Evolutionary conservation across 2,329 filamentous ascomycete genomes (phyloP), one percentile per base, ranked within the genome.

Genomic region (Xenosphaeropsis pyriputrescens): DNA sequence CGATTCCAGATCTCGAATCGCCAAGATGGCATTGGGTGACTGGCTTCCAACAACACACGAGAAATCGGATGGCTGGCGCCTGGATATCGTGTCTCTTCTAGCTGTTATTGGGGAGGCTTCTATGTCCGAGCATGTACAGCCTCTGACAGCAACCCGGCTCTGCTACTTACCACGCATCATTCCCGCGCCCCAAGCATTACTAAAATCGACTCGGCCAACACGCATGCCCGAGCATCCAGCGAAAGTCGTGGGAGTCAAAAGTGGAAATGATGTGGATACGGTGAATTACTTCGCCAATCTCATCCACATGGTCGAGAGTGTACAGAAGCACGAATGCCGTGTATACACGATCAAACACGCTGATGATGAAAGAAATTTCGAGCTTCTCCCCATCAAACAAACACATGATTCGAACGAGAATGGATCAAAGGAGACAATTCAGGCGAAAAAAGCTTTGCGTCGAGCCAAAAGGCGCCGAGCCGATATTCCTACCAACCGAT

Each of bases 261-360:
- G 65, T 42, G 73, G 72, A 35, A 67, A 65, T 3, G 58, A 63
- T 2, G 61, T 74, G 18, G 63, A 67, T 39, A 64, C 67, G 1
- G 64, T 76, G 5, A 72, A 72, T 39, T 75, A 73, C 58, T 77
- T 77, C 45, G 68, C 72, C 31, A 72, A 72, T 45, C 70, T 76
- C 43, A 64, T 77, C 40, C 68, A 72, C 37, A 67, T 66, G 4
- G 62, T 74, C 15, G 68, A 72, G 33, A 57, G 65, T 5, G 47
- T 68, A 14, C 55, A 57, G 3, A 52, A 65, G 2, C 70, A 67
- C 40, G 53, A 58, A 13, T 70, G 75, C 50, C 56, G 58, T 43
- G 59, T 70, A 26, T 47, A 68, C 18, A 51, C 62, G 40, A 72
- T 75, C 39, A 26, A 3, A 11, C 22, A 26, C 12, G 22, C 22